Evolutionary conservation across 2,329 filamentous ascomycete species (phyloP).

Genomic region (Fusarium musae): DNA sequence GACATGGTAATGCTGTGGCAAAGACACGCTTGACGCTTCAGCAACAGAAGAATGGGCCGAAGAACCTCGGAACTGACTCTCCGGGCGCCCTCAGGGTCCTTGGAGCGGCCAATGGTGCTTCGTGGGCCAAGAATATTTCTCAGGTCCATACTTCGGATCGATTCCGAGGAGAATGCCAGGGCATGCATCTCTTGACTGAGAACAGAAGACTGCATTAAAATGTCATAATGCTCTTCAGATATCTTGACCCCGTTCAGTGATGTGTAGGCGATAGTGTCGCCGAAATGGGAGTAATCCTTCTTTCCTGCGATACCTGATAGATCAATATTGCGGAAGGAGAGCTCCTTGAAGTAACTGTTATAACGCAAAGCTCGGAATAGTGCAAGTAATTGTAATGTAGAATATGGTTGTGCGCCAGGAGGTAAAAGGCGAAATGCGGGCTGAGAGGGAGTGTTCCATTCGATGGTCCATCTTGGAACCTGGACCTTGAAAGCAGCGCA

Average conservation of each 20-base stretch:
- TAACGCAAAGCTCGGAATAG: slow-evolving; percentile 67
- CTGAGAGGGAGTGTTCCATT: slow-evolving; percentile 54
- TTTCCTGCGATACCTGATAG: slow-evolving; percentile 54
- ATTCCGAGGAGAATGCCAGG: slow-evolving; percentile 65
- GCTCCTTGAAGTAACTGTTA: slow-evolving; percentile 68
- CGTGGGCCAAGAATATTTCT: slow-evolving; percentile 54
- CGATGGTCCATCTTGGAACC: slow-evolving; percentile 63
- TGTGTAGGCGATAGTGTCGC: slow-evolving; percentile 61
- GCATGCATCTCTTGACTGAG: slow-evolving; percentile 68
- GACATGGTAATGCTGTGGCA: slow-evolving; percentile 64
- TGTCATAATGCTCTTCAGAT: slow-evolving; percentile 59
- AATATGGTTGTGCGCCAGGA: slow-evolving; percentile 54
- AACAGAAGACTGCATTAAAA: slow-evolving; percentile 61
- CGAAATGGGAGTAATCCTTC: slow-evolving; percentile 57
- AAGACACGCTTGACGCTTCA: slow-evolving; percentile 57
- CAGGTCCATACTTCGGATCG: slow-evolving; percentile 65
- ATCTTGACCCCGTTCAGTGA: slow-evolving; percentile 64
- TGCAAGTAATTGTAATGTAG: slow-evolving; percentile 64
- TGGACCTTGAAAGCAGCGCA: slow-evolving; percentile 62
- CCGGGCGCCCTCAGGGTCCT: slow-evolving; percentile 37
- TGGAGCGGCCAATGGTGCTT: slow-evolving; percentile 30
- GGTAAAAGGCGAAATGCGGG: slow-evolving; percentile 66
- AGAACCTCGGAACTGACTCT: slow-evolving; percentile 55
- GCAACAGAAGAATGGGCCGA: slow-evolving; percentile 61
- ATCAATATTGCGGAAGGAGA: slow-evolving; percentile 66